phyloP scores from a whole-genome alignment of 2,329 filamentous ascomycete species.

The Talaromyces sp. region DNA sequence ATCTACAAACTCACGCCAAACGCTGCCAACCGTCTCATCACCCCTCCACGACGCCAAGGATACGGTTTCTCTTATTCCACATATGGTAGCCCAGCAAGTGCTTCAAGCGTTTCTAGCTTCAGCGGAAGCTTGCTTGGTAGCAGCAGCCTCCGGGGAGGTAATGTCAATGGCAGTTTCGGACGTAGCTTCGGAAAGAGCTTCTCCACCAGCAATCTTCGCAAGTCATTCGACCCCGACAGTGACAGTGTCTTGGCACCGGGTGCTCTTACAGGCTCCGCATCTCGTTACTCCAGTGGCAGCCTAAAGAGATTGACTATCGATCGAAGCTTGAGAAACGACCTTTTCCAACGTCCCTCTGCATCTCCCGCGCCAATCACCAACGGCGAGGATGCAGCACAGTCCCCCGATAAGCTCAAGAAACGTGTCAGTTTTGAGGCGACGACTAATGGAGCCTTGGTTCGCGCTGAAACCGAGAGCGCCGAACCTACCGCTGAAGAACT shows the following conservation, averaged over 20 bases:
- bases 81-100: constrained; percentile 76
- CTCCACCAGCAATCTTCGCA: constrained; percentile 80
- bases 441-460: constrained; percentile 52
- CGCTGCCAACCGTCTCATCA: constrained; percentile 73
- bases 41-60: constrained; percentile 74
- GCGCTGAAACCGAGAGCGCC: constrained; percentile 48
- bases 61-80: constrained; percentile 93
- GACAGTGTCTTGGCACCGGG: constrained; percentile 84
- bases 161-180: constrained; percentile 55
- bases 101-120: constrained; percentile 66
- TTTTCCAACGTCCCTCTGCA: constrained; percentile 49
- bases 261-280: constrained; percentile 70
- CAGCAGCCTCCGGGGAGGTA: constrained; percentile 35
- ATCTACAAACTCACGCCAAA: constrained; percentile 83
- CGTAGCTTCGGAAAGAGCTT: constrained; percentile 80
- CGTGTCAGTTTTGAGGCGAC: constrained; percentile 86
- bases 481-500: constrained; percentile 59
- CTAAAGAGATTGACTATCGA: constrained; percentile 94
- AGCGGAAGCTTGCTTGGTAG: constrained; percentile 61
- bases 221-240: constrained; percentile 70
- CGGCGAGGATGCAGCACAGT: constrained; percentile 40
- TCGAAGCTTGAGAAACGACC: constrained; percentile 69
- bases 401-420: constrained; percentile 57
- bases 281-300: constrained; percentile 64
- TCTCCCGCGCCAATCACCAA: constrained; percentile 36